Percentiles rank a stretch among this genome's conserved stretches.
phyloP scores from a whole-genome alignment of 352 stramenopile genomes.

The Phytopythium cucurbitacearum region DNA sequence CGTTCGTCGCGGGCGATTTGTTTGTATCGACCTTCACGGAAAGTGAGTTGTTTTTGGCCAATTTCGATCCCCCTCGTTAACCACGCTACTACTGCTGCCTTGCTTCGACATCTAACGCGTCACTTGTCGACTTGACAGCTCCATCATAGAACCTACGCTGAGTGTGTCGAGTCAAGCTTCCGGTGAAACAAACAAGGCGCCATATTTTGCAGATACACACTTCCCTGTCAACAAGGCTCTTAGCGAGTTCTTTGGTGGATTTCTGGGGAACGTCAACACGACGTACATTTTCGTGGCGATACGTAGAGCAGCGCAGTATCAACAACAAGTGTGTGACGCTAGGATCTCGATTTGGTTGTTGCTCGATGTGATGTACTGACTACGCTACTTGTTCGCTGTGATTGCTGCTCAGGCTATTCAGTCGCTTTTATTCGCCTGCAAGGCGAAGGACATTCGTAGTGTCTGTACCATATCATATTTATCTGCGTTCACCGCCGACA shows the following conservation, averaged over 20 bases:
- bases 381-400: background rate
- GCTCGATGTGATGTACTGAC: background rate
- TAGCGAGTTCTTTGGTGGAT: slow-evolving; percentile 37
- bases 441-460: slow-evolving; percentile 69
- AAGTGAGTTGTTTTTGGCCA: slow-evolving; percentile 3
- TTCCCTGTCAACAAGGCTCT: slow-evolving; percentile 40
- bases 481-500: slow-evolving; percentile 18
- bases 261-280: slow-evolving; percentile 35
- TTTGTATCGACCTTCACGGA: slow-evolving; percentile 47
- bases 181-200: slow-evolving; percentile 8
- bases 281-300: slow-evolving; percentile 65
- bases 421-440: slow-evolving; percentile 73
- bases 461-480: slow-evolving; percentile 25
- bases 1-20: slow-evolving; percentile 25
- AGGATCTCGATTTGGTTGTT: background rate
- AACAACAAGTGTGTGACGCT: slow-evolving; percentile 50
- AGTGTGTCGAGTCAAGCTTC: background rate
- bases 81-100: too few relatives aligned
- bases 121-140: slow-evolving; percentile 2
- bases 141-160: slow-evolving; percentile 36
- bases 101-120: background rate
- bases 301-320: slow-evolving; percentile 42
- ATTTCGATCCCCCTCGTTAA: too few relatives aligned
- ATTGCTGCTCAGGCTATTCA: slow-evolving; percentile 54
- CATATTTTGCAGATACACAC: slow-evolving; percentile 54